phyloP scores from a whole-genome alignment of 768 basidiomycete genomes.

The Tylopilus cervinicoccineus region DNA sequence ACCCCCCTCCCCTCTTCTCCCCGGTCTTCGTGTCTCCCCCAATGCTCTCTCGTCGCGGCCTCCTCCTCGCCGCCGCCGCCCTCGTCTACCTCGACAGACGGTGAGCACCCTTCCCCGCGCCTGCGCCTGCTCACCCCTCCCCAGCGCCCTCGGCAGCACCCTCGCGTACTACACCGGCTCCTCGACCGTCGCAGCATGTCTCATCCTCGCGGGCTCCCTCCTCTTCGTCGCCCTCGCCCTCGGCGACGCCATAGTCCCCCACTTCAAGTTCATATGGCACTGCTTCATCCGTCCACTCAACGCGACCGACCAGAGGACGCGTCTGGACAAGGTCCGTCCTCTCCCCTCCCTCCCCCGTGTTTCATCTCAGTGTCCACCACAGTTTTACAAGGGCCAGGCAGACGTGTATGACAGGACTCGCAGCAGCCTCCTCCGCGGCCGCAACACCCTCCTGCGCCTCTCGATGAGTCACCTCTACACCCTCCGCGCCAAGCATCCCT shows the following conservation, averaged over 20 bases:
- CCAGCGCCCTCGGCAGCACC: slow-evolving; percentile 13
- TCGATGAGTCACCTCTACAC: slow-evolving; percentile 57
- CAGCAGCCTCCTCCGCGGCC: slow-evolving; percentile 55
- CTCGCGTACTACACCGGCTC: slow-evolving; percentile 30
- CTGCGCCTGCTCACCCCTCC: neutral
- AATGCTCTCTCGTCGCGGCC: slow-evolving; percentile 16
- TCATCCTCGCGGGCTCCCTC: slow-evolving; percentile 25
- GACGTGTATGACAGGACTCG: slow-evolving; percentile 71
- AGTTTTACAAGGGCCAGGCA: slow-evolving; percentile 70
- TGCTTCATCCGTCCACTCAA: slow-evolving; percentile 45
- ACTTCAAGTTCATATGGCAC: slow-evolving; percentile 47
- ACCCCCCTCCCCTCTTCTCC: neutral
- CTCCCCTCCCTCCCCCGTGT: neutral
- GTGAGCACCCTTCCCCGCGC: neutral
- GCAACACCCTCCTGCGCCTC: slow-evolving; percentile 70
- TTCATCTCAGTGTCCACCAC: neutral
- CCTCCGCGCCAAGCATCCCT: slow-evolving; percentile 37
- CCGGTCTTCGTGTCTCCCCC: neutral
- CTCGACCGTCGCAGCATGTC: slow-evolving; percentile 23
- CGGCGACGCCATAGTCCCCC: slow-evolving; percentile 31
- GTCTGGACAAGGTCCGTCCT: slow-evolving; percentile 39
- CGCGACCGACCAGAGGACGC: slow-evolving; percentile 37
- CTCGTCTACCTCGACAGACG: slow-evolving; percentile 16
- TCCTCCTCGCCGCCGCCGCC: slow-evolving; percentile 19
- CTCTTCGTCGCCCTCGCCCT: slow-evolving; percentile 20